Percentiles rank a stretch among this genome's conserved stretches.
These are phyloP conservation scores for Aspergillus pseudonomiae DNA, from an alignment of 2,329 filamentous ascomycete species.

Conservation along the genomic window DNA sequence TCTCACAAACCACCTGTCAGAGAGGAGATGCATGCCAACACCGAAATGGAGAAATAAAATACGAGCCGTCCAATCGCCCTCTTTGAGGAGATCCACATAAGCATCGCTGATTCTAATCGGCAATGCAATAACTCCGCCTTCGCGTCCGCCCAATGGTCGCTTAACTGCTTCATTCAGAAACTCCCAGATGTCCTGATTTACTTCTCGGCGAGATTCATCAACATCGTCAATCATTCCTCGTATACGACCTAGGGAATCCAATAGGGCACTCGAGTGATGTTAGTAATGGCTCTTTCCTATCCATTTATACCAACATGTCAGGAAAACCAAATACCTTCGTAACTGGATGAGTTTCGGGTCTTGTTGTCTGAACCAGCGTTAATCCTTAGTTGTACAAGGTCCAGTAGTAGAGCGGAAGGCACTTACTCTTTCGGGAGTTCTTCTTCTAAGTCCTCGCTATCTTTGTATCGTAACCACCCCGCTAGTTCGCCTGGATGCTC, in stretches of 20 bases:
- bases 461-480: slow-evolving; percentile 29
- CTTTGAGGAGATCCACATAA: slow-evolving; percentile 28
- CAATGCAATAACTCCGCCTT: slow-evolving; percentile 36
- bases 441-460: slow-evolving; percentile 10
- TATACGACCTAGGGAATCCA: slow-evolving; percentile 28
- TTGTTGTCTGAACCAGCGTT: slow-evolving; percentile 4
- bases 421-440: slow-evolving; percentile 16
- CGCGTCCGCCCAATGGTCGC: slow-evolving; percentile 30
- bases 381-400: neutral
- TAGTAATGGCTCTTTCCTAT: slow-evolving; percentile 1
- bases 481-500: slow-evolving; percentile 27
- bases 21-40: slow-evolving; percentile 35
- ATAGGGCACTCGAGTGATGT: slow-evolving; percentile 23
- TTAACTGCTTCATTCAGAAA: slow-evolving; percentile 29
- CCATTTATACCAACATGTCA: neutral
- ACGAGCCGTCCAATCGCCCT: slow-evolving; percentile 35
- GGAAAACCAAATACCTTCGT: slow-evolving; percentile 14
- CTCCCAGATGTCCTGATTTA: slow-evolving; percentile 31
- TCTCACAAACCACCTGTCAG: slow-evolving; percentile 37
- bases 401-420: neutral
- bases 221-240: slow-evolving; percentile 20
- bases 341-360: slow-evolving; percentile 18
- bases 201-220: slow-evolving; percentile 15
- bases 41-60: slow-evolving; percentile 36
- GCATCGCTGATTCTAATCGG: slow-evolving; percentile 33